Evolutionary conservation across 2,329 filamentous ascomycete species (phyloP).

Genomic region (Cryphonectria japonica): DNA sequence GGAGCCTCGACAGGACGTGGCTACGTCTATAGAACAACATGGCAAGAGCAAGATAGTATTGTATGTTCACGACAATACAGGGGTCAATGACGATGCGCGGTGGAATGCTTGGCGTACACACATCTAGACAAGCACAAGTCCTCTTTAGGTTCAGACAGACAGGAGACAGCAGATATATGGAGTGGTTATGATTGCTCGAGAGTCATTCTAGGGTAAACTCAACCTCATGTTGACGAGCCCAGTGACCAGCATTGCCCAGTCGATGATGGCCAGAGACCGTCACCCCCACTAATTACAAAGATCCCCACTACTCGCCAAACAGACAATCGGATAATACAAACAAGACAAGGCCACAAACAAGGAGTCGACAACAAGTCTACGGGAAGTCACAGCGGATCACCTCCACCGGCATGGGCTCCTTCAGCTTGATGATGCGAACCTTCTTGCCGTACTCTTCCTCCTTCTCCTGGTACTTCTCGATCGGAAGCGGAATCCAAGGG

Average conservation of each 20-base stretch:
- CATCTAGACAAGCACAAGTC: neutral
- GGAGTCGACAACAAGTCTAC: neutral
- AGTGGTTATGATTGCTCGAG: slow-evolving; percentile 1
- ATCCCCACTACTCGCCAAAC: neutral
- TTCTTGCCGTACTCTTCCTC: slow-evolving; percentile 18
- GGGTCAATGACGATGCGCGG: neutral
- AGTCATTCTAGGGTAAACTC: slow-evolving; percentile 9
- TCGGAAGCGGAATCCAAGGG: slow-evolving; percentile 24
- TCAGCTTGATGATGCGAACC: slow-evolving; percentile 19
- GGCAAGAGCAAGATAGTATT: neutral
- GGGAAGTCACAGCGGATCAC: slow-evolving; percentile 28
- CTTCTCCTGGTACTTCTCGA: slow-evolving; percentile 21
- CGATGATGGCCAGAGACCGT: neutral
- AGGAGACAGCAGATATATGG: neutral
- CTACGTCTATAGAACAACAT: neutral
- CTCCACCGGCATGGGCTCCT: slow-evolving; percentile 24
- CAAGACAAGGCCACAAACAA: neutral
- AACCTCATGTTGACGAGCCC: neutral
- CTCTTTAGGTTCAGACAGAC: neutral
- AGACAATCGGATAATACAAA: neutral
- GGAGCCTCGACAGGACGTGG: neutral
- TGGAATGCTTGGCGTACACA: neutral
- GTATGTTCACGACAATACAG: neutral
- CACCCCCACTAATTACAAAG: neutral
- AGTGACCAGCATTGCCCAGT: neutral